phyloP scores from a whole-genome alignment of 2,329 filamentous ascomycete genomes.

The Pseudogymnoascus pannorum region DNA sequence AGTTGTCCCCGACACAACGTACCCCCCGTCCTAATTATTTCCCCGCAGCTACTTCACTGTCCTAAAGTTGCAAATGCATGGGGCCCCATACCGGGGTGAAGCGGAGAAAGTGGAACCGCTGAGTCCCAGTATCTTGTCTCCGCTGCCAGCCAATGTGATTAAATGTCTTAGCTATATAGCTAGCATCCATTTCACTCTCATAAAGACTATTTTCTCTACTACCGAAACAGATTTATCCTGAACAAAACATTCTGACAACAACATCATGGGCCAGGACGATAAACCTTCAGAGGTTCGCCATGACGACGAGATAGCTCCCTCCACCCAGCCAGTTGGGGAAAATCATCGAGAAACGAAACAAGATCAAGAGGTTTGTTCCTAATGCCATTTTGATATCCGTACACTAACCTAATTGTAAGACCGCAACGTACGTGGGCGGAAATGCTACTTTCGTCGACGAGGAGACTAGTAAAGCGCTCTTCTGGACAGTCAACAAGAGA shows the following conservation, averaged over 20 bases:
- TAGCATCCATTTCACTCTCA: neutral
- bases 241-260: neutral
- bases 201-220: neutral
- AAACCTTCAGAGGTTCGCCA: neutral
- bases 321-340: neutral
- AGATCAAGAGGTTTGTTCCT: neutral
- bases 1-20: neutral
- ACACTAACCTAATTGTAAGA: neutral
- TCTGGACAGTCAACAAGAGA: constrained; percentile 42
- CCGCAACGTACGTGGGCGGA: constrained; percentile 13
- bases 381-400: neutral
- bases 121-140: neutral
- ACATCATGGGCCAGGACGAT: constrained; percentile 3
- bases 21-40: neutral
- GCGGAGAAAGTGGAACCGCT: neutral
- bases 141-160: neutral
- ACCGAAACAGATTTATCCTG: neutral
- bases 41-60: neutral
- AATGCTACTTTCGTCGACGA: constrained; percentile 33
- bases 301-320: constrained; percentile 6
- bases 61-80: neutral
- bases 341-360: neutral
- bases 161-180: neutral
- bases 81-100: neutral
- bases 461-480: constrained; percentile 41